Evolutionary conservation across 805 yeast genomes (phyloP), one percentile per base, ranked within the genome.

Genomic region (Scheffersomyces spartinae): DNA sequence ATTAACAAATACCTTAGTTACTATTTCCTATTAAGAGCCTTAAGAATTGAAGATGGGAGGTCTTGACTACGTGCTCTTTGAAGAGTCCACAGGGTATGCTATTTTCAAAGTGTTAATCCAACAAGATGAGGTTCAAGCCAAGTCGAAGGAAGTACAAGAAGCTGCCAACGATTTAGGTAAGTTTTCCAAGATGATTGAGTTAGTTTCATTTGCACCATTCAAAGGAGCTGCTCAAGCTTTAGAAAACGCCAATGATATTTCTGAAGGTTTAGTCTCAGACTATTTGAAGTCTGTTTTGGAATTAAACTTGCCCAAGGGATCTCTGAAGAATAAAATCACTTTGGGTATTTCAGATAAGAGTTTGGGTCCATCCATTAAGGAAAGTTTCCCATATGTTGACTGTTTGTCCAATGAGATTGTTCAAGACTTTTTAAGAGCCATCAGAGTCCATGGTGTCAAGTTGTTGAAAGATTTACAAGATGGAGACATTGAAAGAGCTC

Each of bases 221-320:
- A 86, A 91, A 61, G 96, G 96, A 47, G 98, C 98, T 34, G 97
- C 98, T 27, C 97, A 91, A 60, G 98, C 98, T 33, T 72, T 91
- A 47, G 97, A 88, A 60, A 91, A 91, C 52, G 96, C 97, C 42
- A 91, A 91, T 52, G 97, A 91, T 52, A 80, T 91, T 43, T 82
- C 95, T 39, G 98, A 91, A 63, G 98, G 98, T 48, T 70, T 86
- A 43, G 94, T 88, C 30, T 79, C 86, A 32, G 97, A 91, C 43
- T 82, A 81, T 60, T 71, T 91, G 60, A 84, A 83, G 55, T 73
- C 93, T 20, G 70, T 91, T 29, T 62, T 91, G 41, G 97, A 88
- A 61, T 64, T 85, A 49, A 88, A 86, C 65, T 60, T 91, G 44
- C 98, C 98, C 53, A 76, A 75, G 57, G 68, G 67, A 18, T 62